Evolutionary conservation across 2,329 filamentous ascomycete genomes (phyloP), one percentile per base, ranked within the genome.

Genomic region (Pseudocercospora pini-densiflorae): DNA sequence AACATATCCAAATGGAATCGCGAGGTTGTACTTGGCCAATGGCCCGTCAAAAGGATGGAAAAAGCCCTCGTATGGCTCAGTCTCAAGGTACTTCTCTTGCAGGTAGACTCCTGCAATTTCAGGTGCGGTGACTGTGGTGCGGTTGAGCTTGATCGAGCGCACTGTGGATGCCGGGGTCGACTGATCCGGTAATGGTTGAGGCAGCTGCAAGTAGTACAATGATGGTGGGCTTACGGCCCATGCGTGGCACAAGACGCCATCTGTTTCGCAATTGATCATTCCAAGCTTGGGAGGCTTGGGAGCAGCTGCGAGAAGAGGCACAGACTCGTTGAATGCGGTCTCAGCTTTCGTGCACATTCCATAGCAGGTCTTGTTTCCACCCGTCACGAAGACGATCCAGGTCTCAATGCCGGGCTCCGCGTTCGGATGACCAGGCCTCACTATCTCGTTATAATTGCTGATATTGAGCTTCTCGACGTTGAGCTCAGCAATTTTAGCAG

Each of bases 31-130:
- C 81, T 91, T 80, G 66, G 87, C 88, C 49, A 91, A 80, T 68
- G 82, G 80, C 68, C 92, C 90, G 74, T 92, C 87, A 76, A 93
- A 90, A 68, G 92, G 92, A 79, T 94, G 92, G 84, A 91, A 93
- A 76, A 85, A 83, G 60, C 90, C 89, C 71, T 92, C 88, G 71
- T 87, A 86, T 8, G 83, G 80, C 27, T 78, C 73, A 21, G 76
- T 76, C 58, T 86, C 76, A 76, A 85, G 79, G 73, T 85, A 89
- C 62, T 80, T 83, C 75, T 88, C 84, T 73, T 89, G 88, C 66
- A 85, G 79, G 70, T 87, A 84, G 62, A 92, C 80, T 65, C 87
- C 81, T 60, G 87, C 81, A 70, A 93, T 84, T 63, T 89, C 87
- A 65, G 89, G 84, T 36, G 87, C 81, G 21, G 89, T 90, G 65